Conservation (phyloP, 129 eudicot species). For the Chrysanthemum makinoi region DNA sequence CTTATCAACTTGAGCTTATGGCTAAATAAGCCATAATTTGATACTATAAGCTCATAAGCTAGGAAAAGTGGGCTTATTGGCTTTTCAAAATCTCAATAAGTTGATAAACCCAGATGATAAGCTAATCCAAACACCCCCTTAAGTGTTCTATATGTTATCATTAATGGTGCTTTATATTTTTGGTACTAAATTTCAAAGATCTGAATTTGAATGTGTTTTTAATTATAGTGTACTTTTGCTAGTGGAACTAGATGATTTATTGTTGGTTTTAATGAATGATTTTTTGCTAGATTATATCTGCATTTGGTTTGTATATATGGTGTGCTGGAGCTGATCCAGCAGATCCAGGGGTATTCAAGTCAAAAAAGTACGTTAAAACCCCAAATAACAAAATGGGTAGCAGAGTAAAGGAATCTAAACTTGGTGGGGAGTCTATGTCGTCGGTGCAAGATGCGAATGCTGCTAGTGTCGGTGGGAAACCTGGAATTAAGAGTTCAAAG, state of each 20-base stretch:
- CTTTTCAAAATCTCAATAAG: no score
- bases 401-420: conserved; percentile 51
- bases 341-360: conserved; percentile 91
- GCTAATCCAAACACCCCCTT: no score
- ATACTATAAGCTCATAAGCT: no score
- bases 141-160: background rate
- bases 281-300: conserved; percentile 56
- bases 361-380: conserved; percentile 72
- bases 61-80: no score
- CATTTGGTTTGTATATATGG: conserved; percentile 90
- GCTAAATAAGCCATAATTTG: no score
- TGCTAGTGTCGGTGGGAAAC: conserved; percentile 41
- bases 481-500: conserved; percentile 31
- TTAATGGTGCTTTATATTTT: background rate
- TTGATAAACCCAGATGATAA: no score
- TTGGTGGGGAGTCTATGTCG: conserved; percentile 62
- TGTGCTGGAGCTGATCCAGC: conserved; percentile 99
- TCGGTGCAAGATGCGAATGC: conserved; percentile 61
- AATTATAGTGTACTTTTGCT: background rate
- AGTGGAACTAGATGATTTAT: background rate
- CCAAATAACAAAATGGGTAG: conserved; percentile 39
- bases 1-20: no score
- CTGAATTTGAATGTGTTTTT: background rate
- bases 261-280: background rate
- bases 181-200: background rate